phyloP scores from a whole-genome alignment of 768 basidiomycete genomes.

The Panellus pusillus region DNA sequence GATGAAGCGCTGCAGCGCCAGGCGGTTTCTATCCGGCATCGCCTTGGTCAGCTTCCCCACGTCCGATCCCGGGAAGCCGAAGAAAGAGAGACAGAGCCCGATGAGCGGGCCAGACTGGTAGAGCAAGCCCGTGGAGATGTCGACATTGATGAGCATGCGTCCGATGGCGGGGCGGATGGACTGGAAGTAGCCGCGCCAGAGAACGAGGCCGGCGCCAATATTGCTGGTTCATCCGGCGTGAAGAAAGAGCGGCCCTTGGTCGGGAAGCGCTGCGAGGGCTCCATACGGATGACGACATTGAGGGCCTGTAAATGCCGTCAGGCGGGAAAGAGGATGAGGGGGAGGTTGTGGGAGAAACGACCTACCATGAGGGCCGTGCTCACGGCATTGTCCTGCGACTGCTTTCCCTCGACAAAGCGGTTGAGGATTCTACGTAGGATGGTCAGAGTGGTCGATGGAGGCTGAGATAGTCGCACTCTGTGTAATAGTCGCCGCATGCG shows the following conservation, averaged over 20 bases:
- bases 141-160: conserved; percentile 63
- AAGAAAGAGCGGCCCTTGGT: conserved; percentile 77
- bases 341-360: neutral
- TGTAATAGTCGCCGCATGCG: conserved; percentile 10
- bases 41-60: conserved; percentile 35
- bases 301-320: conserved; percentile 42
- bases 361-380: conserved; percentile 66
- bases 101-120: conserved; percentile 60
- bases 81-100: conserved; percentile 50
- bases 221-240: conserved; percentile 55
- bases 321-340: neutral
- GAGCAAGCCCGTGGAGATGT: conserved; percentile 74
- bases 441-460: conserved; percentile 3
- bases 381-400: conserved; percentile 63
- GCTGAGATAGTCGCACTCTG: conserved; percentile 34
- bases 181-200: conserved; percentile 79
- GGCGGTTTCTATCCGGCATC: conserved; percentile 56
- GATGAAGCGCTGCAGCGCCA: conserved; percentile 57
- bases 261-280: conserved; percentile 61
- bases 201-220: conserved; percentile 50
- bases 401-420: conserved; percentile 47
- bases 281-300: conserved; percentile 74
- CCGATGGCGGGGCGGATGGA: conserved; percentile 64
- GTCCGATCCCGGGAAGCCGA: conserved; percentile 38
- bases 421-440: conserved; percentile 32